A percentile compares a stretch with the other conserved stretches of the same genome.
Evolutionary conservation across 352 stramenopile genomes (phyloP).

Genomic region (Sclerospora graminicola): DNA sequence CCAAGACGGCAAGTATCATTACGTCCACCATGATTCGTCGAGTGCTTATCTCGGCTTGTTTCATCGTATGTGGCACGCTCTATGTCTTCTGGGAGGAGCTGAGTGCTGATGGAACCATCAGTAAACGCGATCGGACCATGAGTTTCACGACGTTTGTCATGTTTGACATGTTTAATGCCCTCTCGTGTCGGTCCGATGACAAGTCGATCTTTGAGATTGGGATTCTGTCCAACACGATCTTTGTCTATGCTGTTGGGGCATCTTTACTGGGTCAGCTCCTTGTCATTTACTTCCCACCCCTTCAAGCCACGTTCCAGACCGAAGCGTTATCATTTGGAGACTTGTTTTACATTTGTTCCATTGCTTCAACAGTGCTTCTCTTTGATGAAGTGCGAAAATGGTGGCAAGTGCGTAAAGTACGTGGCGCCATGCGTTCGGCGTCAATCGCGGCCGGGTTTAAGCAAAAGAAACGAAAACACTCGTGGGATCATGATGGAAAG

Average conservation of each 20-base stretch:
- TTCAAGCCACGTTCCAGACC: conserved; percentile 96
- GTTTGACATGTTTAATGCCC: conserved; percentile 98
- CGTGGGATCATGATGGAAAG: conserved; percentile 47
- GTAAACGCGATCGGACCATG: conserved; percentile 93
- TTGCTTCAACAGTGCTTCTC: conserved; percentile 89
- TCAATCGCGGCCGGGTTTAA: conserved; percentile 30
- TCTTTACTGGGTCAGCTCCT: conserved; percentile 91
- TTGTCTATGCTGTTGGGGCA: conserved; percentile 88
- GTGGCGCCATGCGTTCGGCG: conserved; percentile 18
- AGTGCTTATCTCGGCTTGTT: conserved; percentile 55
- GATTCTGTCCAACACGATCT: conserved; percentile 89
- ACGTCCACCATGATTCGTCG: conserved; percentile 57
- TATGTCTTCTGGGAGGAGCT: conserved; percentile 84
- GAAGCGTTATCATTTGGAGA: conserved; percentile 89
- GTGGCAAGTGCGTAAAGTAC: conserved; percentile 38
- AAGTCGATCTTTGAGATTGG: conserved; percentile 90
- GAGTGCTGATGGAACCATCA: conserved; percentile 84
- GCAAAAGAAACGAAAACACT: conserved; percentile 54
- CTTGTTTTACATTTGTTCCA: conserved; percentile 86
- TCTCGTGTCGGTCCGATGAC: conserved; percentile 92
- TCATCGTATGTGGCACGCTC: conserved; percentile 71
- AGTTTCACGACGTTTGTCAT: conserved; percentile 98
- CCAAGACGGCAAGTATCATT: conserved; percentile 73
- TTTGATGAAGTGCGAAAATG: conserved; percentile 93
- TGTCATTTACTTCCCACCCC: conserved; percentile 93